phyloP scores from a whole-genome alignment of 1,139 yeast species.

The Yamadazyma oceani region DNA sequence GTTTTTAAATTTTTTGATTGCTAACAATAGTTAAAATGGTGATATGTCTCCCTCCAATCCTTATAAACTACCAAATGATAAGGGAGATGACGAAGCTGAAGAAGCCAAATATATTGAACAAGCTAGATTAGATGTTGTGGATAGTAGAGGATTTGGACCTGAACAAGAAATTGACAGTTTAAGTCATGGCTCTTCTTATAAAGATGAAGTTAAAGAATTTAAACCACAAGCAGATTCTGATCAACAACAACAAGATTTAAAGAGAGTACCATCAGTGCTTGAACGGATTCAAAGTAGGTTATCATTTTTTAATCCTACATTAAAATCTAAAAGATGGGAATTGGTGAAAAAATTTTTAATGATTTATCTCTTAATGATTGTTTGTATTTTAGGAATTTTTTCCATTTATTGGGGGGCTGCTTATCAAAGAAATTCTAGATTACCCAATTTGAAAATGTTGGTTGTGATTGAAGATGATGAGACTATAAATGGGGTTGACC shows the following conservation, averaged over 20 bases:
- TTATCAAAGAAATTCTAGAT: constrained; percentile 27
- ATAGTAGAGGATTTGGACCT: no score
- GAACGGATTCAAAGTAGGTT: constrained; percentile 14
- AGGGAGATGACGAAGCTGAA: no score
- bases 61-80: no score
- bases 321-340: constrained; percentile 20
- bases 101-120: no score
- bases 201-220: constrained; percentile 10
- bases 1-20: no score
- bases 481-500: constrained; percentile 26
- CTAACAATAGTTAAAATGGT: no score
- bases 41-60: no score
- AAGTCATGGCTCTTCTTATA: background rate
- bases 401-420: constrained; percentile 49
- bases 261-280: constrained; percentile 13
- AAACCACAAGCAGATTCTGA: constrained; percentile 6
- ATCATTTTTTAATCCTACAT: constrained; percentile 30
- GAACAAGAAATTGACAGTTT: background rate
- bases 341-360: constrained; percentile 18
- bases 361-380: constrained; percentile 28
- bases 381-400: constrained; percentile 31
- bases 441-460: constrained; percentile 35
- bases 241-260: constrained; percentile 3
- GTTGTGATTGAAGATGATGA: constrained; percentile 42
- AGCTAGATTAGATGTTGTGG: no score